Evolutionary conservation across 75 land plant genomes (phyloP).

Genomic region (Selaginella moellendorffii): DNA sequence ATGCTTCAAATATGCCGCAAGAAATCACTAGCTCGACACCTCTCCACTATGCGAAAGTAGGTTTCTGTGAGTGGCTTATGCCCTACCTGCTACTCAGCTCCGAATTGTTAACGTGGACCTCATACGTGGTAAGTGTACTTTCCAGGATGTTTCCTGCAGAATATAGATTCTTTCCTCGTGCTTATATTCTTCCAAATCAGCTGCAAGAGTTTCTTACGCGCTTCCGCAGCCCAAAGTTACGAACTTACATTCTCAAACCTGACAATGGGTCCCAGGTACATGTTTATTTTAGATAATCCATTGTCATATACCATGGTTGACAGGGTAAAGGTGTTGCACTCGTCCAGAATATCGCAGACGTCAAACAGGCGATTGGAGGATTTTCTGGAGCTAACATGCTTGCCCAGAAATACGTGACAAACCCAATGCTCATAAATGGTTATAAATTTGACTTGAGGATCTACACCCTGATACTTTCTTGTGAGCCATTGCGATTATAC

Average conservation of each 20-base stretch:
- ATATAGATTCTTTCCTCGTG: slow-evolving; percentile 28
- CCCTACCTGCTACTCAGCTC: background rate
- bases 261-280: slow-evolving; percentile 30
- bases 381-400: slow-evolving; percentile 20
- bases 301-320: background rate
- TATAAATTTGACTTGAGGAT: slow-evolving; percentile 30
- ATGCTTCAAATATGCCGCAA: slow-evolving; percentile 32
- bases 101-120: background rate
- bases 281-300: background rate
- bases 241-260: slow-evolving; percentile 29
- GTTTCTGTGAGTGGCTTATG: background rate
- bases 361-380: slow-evolving; percentile 21
- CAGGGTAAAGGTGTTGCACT: slow-evolving; percentile 27
- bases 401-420: slow-evolving; percentile 27
- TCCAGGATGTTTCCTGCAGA: slow-evolving; percentile 24
- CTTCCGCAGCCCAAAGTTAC: slow-evolving; percentile 11
- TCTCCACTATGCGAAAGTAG: slow-evolving; percentile 27
- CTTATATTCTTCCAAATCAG: slow-evolving; percentile 24
- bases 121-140: background rate
- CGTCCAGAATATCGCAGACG: slow-evolving; percentile 19
- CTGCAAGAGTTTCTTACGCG: slow-evolving; percentile 12
- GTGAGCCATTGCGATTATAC: slow-evolving; percentile 28
- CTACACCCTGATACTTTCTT: slow-evolving; percentile 26
- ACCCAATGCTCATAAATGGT: slow-evolving; percentile 28
- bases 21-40: slow-evolving; percentile 22